Evolutionary conservation across 495 filamentous ascomycete genomes (phyloP).

Genomic region (Aspergillus homomorphus): DNA sequence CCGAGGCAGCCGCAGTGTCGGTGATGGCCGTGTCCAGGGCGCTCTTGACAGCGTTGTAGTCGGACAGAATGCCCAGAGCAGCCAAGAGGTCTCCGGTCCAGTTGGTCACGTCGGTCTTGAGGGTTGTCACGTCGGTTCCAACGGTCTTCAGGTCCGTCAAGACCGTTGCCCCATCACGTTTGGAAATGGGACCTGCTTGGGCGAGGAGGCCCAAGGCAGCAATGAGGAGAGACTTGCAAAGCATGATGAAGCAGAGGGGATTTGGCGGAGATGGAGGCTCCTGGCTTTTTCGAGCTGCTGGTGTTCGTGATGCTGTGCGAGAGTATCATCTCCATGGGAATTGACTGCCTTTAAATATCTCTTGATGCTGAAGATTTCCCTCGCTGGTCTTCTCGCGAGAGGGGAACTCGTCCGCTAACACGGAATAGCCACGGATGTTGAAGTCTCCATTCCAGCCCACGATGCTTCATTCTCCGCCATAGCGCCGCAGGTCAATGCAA

Average conservation of each 20-base stretch:
- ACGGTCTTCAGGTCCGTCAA: background rate
- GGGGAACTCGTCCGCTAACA: background rate
- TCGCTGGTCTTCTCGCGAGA: background rate
- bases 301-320: background rate
- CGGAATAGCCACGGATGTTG: background rate
- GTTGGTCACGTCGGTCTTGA: background rate
- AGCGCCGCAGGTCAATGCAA: background rate
- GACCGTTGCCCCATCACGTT: background rate
- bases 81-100: background rate
- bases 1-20: background rate
- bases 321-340: background rate
- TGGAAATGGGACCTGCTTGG: background rate
- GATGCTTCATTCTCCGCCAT: background rate
- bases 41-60: background rate
- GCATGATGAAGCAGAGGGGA: background rate
- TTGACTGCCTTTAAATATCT: background rate
- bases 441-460: background rate
- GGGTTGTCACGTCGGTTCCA: background rate
- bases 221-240: background rate
- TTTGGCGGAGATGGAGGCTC: too few relatives aligned
- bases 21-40: slow-evolving; percentile 4
- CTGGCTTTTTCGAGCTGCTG: background rate
- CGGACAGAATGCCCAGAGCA: background rate
- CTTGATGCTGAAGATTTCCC: background rate
- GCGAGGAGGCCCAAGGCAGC: background rate